Evolutionary conservation across 306 rosid genomes (phyloP), one percentile per base, ranked within the genome.

Genomic region (Parietaria judaica): DNA sequence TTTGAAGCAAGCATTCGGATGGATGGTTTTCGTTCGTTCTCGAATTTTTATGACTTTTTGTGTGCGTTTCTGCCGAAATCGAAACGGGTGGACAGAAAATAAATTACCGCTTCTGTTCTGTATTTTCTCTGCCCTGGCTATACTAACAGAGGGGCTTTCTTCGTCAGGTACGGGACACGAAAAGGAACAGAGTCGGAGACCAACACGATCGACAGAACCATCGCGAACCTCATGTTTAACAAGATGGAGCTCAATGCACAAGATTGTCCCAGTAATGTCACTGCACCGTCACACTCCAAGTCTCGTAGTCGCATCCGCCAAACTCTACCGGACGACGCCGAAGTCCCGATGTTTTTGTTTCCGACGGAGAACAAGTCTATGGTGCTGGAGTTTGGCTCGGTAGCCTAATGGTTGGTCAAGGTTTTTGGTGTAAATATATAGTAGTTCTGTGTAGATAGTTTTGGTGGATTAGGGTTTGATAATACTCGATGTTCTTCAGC

Each of bases 211-310:
- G 96, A 88, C 80, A 78, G 96, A 70, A 90, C 94, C n/a, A 74
- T 83, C 35, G 96, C 96, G 10, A 85, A 75, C 74, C 88, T 88
- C 76, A 83, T 85, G 88, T 88, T 83, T 79, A 85, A 76, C 60
- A 76, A 75, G 66, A 78, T 60, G 65, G 87, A 83, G 41, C 56
- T 53, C 2, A 69, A 64, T 54, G 56, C 36, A 6, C 72, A 62
- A 71, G 79, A 71, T 56, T 68, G 66, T 64, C 65, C 82, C 45
- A 17, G 9, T 23, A 23, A 23, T 64, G 58, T 57, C 5, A 61
- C 78, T 14, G 46, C 74, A 53, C 58, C 80, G 14, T 46, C 50
- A 58, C 65, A 58, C 57, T 38, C 75, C 60, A 7, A 58, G 74
- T 51, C 59, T 1, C 67, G 52, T 44, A 46, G 49, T 72, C 16